phyloP scores from a whole-genome alignment of 2,329 filamentous ascomycete species.

The Scytalidium lignicola region DNA sequence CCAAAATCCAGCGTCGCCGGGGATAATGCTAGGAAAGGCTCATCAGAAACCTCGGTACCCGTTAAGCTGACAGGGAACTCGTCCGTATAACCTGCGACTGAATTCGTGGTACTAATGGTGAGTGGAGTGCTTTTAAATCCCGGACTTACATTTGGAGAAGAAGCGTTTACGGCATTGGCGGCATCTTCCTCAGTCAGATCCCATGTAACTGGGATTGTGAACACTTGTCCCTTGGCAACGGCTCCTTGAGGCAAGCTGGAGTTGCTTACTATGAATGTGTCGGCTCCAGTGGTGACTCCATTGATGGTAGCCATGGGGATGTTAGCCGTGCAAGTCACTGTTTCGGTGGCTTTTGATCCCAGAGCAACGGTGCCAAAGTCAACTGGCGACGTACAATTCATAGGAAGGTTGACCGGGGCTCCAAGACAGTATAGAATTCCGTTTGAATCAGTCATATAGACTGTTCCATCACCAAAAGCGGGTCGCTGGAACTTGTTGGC shows the following conservation, averaged over 20 bases:
- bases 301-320: constrained; percentile 29
- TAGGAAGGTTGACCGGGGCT: constrained; percentile 31
- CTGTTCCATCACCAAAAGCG: constrained; percentile 31
- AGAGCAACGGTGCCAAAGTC: constrained; percentile 30
- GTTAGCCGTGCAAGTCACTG: constrained; percentile 27
- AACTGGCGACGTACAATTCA: constrained; percentile 31
- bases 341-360: constrained; percentile 18
- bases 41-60: constrained; percentile 30
- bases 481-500: constrained; percentile 34
- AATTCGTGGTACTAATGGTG: constrained; percentile 30
- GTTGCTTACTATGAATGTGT: constrained; percentile 26
- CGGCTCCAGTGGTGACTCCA: constrained; percentile 24
- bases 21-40: constrained; percentile 25
- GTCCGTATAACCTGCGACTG: constrained; percentile 27
- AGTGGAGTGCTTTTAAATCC: constrained; percentile 30
- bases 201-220: constrained; percentile 32
- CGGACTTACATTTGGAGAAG: constrained; percentile 17
- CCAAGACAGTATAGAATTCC: constrained; percentile 24
- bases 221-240: constrained; percentile 24
- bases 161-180: constrained; percentile 10
- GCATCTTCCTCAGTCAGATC: constrained; percentile 18
- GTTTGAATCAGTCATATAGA: constrained; percentile 26
- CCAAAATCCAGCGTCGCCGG: constrained; percentile 30
- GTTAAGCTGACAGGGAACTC: constrained; percentile 28
- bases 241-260: constrained; percentile 27